A percentile compares a stretch with the other conserved stretches of the same genome.
These are phyloP conservation scores for Candida dendrica DNA, from an alignment of 805 yeast species.

Conservation along the genomic window DNA sequence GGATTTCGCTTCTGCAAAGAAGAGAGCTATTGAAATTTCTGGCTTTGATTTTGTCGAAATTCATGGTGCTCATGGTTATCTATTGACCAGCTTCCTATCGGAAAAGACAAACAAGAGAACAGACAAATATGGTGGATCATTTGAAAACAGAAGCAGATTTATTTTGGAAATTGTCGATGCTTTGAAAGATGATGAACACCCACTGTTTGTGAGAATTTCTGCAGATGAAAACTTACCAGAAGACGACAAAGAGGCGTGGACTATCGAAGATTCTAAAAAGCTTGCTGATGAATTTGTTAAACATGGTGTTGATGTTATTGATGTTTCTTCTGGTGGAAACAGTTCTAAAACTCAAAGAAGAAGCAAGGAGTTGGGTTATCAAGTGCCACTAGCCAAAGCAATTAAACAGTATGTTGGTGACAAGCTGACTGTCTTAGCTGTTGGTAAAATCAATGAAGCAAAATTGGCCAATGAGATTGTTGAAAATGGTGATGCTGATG, in stretches of 20 bases:
- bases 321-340: conserved; percentile 50
- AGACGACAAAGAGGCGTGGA: conserved; percentile 32
- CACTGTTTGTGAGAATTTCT: conserved; percentile 41
- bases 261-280: conserved; percentile 34
- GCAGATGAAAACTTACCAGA: conserved; percentile 31
- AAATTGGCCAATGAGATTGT: conserved; percentile 31
- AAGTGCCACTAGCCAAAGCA: conserved; percentile 32
- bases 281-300: conserved; percentile 32
- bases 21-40: conserved; percentile 39
- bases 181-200: conserved; percentile 34
- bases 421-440: conserved; percentile 34
- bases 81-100: conserved; percentile 40
- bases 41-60: conserved; percentile 57
- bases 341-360: conserved; percentile 24
- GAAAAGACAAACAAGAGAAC: conserved; percentile 39
- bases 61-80: conserved; percentile 56
- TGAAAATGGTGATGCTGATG: conserved; percentile 38
- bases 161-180: conserved; percentile 38
- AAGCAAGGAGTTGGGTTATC: conserved; percentile 23
- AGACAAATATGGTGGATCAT: conserved; percentile 53
- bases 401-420: conserved; percentile 40
- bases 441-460: conserved; percentile 35
- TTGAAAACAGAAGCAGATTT: conserved; percentile 47
- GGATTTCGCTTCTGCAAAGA: conserved; percentile 38
- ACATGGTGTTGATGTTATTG: conserved; percentile 44